Percentiles rank a stretch among this genome's conserved stretches.
Evolutionary conservation across 176 grass and related monocot species (phyloP).

Genomic region (Raddia guianensis): DNA sequence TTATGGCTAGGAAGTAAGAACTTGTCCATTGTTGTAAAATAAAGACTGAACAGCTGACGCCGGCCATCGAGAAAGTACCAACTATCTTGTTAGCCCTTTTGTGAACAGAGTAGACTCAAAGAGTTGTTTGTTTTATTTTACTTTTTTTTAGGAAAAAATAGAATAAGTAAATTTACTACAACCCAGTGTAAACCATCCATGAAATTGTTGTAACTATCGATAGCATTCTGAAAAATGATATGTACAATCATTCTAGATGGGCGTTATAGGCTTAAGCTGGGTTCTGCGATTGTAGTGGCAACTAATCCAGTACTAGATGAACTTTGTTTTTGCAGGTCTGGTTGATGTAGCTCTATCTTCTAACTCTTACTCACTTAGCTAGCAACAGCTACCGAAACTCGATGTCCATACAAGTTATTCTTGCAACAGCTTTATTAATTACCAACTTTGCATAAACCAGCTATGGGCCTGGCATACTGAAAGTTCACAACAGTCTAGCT

Average conservation of each 20-base stretch:
- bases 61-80: not conserved
- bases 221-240: too few relatives aligned
- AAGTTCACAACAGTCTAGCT: not conserved
- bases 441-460: not conserved
- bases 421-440: not conserved
- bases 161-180: not conserved
- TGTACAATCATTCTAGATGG: too few relatives aligned
- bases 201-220: not conserved
- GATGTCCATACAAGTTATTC: not conserved
- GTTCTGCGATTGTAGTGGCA: not conserved
- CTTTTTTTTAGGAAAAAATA: not conserved
- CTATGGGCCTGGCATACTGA: not conserved
- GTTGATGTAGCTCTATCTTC: not conserved
- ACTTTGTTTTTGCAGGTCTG: not conserved
- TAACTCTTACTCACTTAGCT: not conserved
- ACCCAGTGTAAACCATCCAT: not conserved
- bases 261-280: too few relatives aligned
- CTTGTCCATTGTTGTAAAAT: not conserved
- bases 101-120: not conserved
- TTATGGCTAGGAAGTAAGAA: too few relatives aligned
- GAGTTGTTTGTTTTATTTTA: not conserved
- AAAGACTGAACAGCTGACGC: not conserved
- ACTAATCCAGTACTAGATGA: not conserved
- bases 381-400: not conserved
- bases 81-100: not conserved